These are phyloP conservation scores for Naematelia aurantialba DNA, from an alignment of 768 basidiomycete species.

Conservation along the genomic window DNA sequence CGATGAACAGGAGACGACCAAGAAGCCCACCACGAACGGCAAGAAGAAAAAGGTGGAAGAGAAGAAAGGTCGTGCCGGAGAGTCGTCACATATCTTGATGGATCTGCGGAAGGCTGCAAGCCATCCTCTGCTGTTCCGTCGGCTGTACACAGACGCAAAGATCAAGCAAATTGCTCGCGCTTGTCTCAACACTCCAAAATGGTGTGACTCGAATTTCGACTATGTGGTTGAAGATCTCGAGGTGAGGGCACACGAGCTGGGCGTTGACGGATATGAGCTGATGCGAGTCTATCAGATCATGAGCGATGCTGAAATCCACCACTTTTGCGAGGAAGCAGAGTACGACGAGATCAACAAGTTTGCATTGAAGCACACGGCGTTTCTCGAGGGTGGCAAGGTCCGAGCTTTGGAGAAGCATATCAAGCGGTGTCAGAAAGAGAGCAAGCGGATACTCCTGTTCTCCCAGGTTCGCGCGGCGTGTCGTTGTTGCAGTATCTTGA, in stretches of 20 bases:
- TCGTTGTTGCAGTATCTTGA: no score
- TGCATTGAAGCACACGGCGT: conserved; percentile 68
- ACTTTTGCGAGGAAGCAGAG: conserved; percentile 64
- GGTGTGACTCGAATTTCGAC: conserved; percentile 74
- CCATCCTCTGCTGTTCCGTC: conserved; percentile 94
- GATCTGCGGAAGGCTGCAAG: conserved; percentile 92
- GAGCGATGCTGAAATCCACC: conserved; percentile 93
- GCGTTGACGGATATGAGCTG: background rate
- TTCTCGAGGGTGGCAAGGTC: conserved; percentile 84
- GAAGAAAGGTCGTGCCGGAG: conserved; percentile 46
- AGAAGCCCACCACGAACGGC: conserved; percentile 55
- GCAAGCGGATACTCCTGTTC: conserved; percentile 84
- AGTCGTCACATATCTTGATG: conserved; percentile 94
- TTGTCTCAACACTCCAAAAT: conserved; percentile 86
- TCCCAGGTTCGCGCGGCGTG: conserved; percentile 65
- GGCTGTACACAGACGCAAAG: conserved; percentile 70
- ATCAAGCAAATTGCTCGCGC: conserved; percentile 72
- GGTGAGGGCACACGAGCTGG: conserved; percentile 24
- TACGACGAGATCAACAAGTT: conserved; percentile 62
- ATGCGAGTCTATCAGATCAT: no score
- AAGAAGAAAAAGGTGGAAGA: conserved; percentile 48
- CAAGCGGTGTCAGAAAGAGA: conserved; percentile 61
- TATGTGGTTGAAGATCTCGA: conserved; percentile 94
- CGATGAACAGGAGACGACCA: conserved; percentile 37
- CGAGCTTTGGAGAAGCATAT: conserved; percentile 68